Evolutionary conservation across 2,329 filamentous ascomycete species (phyloP), one percentile per base, ranked within the genome.

Genomic region (Botrytis elliptica): DNA sequence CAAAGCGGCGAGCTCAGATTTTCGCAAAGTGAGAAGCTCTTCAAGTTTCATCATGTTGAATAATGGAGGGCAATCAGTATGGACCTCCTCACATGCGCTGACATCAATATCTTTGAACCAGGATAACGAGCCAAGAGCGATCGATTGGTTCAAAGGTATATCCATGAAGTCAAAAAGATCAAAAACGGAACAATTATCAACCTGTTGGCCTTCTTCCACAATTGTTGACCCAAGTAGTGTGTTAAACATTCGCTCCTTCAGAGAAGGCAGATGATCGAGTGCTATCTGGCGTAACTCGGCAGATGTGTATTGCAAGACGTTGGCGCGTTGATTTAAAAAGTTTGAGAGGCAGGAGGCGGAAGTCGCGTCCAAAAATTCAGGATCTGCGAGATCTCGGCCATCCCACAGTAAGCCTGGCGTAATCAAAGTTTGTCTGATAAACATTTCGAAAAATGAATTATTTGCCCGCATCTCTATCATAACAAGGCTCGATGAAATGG

Each of bases 161-260:
- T 93, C 90, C 74, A 96, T 88, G 79, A 98, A 98, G 83, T 99
- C 96, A 79, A 97, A 96, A 36, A 98, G 87, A 77, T 98, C 94
- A 79, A 98, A 97, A 10, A 98, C 88, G 5, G 92, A 94, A 0
- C 91, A 88, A 74, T 94, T 92, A 42, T 84, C 74, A 55, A 92
- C 85, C 8, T 89, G 85, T 71, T 93, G 88, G 66, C 91, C 91
- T 74, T 89, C 89, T 22, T 91, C 88, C 29, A 90, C 85, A 18
- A 88, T 86, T 12, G 93, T 89, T 60, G 92, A 90, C 8, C 96
- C 96, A 62, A 95, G 89, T n/a, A 98, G 85, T 0, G 93, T 89
- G 74, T 90, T 89, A 65, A 91, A 89, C 7, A 93, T 88, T 10
- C 90, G 87, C 73, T 90, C 85, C 81, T 93, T 93, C 70, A 92